A percentile compares a stretch with the other conserved stretches of the same genome.
Conservation (phyloP, 192 early-diverging fungal genomes). For the Backusella sp. region DNA sequence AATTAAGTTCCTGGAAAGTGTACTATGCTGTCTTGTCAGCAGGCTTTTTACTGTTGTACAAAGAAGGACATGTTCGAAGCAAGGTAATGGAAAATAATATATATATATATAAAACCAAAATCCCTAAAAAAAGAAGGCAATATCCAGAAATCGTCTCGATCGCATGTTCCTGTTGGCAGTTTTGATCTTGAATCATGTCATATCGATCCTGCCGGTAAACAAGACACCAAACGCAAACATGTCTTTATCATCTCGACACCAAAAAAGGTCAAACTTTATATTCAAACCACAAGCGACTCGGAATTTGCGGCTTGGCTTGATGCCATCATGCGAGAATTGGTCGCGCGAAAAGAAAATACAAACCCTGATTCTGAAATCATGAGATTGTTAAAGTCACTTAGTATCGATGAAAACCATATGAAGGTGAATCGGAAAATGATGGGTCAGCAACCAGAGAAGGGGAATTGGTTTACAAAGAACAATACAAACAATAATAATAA, state of each 20-base stretch:
- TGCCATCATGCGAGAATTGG: slow-evolving; percentile 38
- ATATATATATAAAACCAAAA: neutral
- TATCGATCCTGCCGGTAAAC: slow-evolving; percentile 34
- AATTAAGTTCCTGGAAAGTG: slow-evolving; percentile 37
- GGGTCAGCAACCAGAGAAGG: neutral
- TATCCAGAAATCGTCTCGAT: slow-evolving; percentile 30
- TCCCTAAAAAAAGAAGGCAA: too few species aligned
- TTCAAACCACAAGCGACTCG: slow-evolving; percentile 31
- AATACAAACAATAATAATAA: neutral
- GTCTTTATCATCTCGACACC: slow-evolving; percentile 32
- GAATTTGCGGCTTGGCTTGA: slow-evolving; percentile 38
- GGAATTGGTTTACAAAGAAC: slow-evolving; percentile 15
- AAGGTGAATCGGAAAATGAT: slow-evolving; percentile 33
- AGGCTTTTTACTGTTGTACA: slow-evolving; percentile 33
- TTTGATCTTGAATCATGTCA: slow-evolving; percentile 37
- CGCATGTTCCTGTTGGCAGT: slow-evolving; percentile 30
- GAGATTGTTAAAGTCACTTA: slow-evolving; percentile 15
- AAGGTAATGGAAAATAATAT: slow-evolving; percentile 15
- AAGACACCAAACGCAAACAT: slow-evolving; percentile 38
- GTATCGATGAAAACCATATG: slow-evolving; percentile 23
- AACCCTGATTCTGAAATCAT: slow-evolving; percentile 24
- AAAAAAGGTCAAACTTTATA: slow-evolving; percentile 25
- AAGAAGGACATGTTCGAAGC: slow-evolving; percentile 26
- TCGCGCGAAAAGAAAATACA: slow-evolving; percentile 31
- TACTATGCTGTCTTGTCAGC: slow-evolving; percentile 47